Evolutionary conservation across 169 alveolate species (phyloP).

Genomic region (Plasmodium gallinaceum): DNA sequence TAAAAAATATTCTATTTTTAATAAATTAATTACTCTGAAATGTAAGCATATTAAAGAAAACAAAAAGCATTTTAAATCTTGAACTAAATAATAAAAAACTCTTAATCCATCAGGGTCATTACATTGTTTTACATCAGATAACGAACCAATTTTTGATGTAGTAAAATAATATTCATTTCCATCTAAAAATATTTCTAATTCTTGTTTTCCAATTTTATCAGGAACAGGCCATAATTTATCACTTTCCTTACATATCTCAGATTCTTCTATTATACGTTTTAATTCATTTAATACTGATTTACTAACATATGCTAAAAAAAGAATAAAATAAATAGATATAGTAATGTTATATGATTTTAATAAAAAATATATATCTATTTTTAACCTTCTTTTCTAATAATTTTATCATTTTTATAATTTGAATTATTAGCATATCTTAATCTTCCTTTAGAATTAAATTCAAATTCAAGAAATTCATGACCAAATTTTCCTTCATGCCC

Average conservation of each 20-base stretch:
- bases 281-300: slow-evolving; percentile 89
- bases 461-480: slow-evolving; percentile 98
- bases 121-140: slow-evolving; percentile 92
- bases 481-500: slow-evolving; percentile 94
- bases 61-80: slow-evolving; percentile 95
- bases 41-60: slow-evolving; percentile 94
- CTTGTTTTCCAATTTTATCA: slow-evolving; percentile 97
- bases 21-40: slow-evolving; percentile 88
- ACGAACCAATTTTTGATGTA: slow-evolving; percentile 95
- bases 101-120: slow-evolving; percentile 96
- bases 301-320: slow-evolving; percentile 84
- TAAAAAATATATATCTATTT: background rate
- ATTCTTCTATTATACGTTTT: slow-evolving; percentile 91
- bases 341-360: too few species aligned
- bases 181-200: slow-evolving; percentile 94
- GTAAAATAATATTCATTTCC: slow-evolving; percentile 87
- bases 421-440: slow-evolving; percentile 97
- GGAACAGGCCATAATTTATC: slow-evolving; percentile 97
- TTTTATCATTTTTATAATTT: slow-evolving; percentile 93
- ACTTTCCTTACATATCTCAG: slow-evolving; percentile 93
- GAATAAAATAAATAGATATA: background rate
- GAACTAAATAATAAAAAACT: slow-evolving; percentile 94
- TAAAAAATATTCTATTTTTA: background rate
- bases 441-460: slow-evolving; percentile 94
- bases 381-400: slow-evolving; percentile 96